phyloP scores from a whole-genome alignment of 129 eudicot genomes.

The Tagetes patula region DNA sequence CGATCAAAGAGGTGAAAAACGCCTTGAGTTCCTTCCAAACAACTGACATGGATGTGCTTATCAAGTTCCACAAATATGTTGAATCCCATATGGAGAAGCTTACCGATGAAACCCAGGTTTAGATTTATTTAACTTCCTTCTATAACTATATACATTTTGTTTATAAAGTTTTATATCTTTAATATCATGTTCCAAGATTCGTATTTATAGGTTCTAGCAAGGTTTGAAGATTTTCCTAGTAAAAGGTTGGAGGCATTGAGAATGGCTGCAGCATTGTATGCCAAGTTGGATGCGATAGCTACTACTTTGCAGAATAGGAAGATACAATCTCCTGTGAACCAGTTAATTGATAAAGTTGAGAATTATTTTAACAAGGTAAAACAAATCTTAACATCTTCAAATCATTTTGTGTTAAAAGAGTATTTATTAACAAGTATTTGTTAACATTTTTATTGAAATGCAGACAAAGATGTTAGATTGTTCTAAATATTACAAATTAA shows the following conservation, averaged over 20 bases:
- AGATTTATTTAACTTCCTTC: background rate
- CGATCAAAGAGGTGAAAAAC: slow-evolving; percentile 57
- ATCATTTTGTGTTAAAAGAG: background rate
- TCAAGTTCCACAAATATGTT: slow-evolving; percentile 61
- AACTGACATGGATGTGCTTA: slow-evolving; percentile 72
- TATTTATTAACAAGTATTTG: no score
- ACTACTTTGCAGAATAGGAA: slow-evolving; percentile 50
- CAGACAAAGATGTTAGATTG: no score
- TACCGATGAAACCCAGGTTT: slow-evolving; percentile 75
- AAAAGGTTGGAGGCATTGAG: slow-evolving; percentile 58
- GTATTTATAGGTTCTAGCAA: slow-evolving; percentile 38
- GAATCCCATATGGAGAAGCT: slow-evolving; percentile 73
- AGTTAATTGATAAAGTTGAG: slow-evolving; percentile 51
- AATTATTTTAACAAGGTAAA: slow-evolving; percentile 58
- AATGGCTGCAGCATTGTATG: slow-evolving; percentile 55
- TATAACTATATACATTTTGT: background rate
- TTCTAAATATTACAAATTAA: no score
- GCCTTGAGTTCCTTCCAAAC: slow-evolving; percentile 55
- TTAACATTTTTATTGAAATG: no score
- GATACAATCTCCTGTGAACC: slow-evolving; percentile 47
- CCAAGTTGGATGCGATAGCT: slow-evolving; percentile 42
- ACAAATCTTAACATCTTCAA: background rate
- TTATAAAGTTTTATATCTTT: background rate
- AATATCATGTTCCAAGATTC: slow-evolving; percentile 1
- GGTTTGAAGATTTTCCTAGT: slow-evolving; percentile 55